A percentile compares a stretch with the other conserved stretches of the same genome.
These are phyloP conservation scores for Suillus occidentalis DNA, from an alignment of 768 basidiomycete species.

Conservation along the genomic window DNA sequence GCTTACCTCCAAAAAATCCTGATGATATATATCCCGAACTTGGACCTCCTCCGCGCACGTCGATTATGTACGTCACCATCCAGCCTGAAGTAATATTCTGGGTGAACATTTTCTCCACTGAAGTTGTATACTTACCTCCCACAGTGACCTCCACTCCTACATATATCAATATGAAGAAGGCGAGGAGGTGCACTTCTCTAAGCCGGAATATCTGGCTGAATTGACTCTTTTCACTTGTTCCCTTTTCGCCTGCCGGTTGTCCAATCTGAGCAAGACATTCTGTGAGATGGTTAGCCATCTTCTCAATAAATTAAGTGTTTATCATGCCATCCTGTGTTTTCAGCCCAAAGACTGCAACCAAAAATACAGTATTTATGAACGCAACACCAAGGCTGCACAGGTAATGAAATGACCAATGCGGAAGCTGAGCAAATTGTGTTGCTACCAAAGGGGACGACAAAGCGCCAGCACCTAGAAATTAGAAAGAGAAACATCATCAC, in stretches of 20 bases:
- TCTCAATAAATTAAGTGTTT: background rate
- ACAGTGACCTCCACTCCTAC: conserved; percentile 54
- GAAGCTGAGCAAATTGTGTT: conserved; percentile 46
- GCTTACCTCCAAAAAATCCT: conserved; percentile 34
- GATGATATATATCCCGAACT: conserved; percentile 49
- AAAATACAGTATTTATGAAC: conserved; percentile 47
- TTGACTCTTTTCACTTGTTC: conserved; percentile 33
- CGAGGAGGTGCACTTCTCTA: conserved; percentile 44
- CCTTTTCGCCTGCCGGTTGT: conserved; percentile 26
- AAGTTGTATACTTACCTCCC: conserved; percentile 35
- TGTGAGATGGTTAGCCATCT: conserved; percentile 14
- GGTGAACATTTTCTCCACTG: background rate
- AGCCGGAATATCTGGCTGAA: conserved; percentile 47
- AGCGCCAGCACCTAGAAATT: conserved; percentile 42
- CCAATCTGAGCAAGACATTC: conserved; percentile 40
- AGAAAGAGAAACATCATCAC: background rate
- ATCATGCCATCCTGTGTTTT: conserved; percentile 63
- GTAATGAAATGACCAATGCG: conserved; percentile 42
- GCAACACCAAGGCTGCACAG: conserved; percentile 65
- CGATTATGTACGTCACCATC: conserved; percentile 61
- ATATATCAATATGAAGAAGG: conserved; percentile 45
- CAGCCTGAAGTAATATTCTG: conserved; percentile 42
- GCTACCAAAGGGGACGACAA: conserved; percentile 53
- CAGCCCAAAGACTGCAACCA: conserved; percentile 60
- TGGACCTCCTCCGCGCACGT: conserved; percentile 43